Conservation (phyloP, 1,284 basidiomycete genomes). For the Agroathelia rolfsii region DNA sequence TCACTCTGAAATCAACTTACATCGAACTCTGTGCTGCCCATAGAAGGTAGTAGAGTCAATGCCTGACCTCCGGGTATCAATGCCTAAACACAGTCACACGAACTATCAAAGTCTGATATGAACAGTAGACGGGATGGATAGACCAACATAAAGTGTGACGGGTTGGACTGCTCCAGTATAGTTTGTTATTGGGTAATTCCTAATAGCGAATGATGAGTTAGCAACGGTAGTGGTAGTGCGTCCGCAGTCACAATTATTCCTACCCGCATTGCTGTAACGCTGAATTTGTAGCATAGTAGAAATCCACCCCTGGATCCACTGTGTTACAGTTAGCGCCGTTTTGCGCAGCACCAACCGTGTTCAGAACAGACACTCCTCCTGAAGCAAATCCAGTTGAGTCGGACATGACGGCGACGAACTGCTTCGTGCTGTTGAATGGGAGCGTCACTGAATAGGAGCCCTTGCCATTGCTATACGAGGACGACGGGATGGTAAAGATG, state of each 20-base stretch:
- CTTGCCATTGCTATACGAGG: constrained; percentile 41
- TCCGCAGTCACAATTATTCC: no score
- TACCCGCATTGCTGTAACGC: constrained; percentile 59
- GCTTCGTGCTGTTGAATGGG: constrained; percentile 26
- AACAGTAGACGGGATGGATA: constrained; percentile 5
- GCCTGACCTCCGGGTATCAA: constrained; percentile 54
- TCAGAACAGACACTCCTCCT: constrained; percentile 46
- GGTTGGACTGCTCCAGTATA: constrained; percentile 48
- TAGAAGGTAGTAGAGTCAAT: constrained; percentile 36
- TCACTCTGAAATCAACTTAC: no score
- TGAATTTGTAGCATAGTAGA: constrained; percentile 38
- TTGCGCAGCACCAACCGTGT: constrained; percentile 37
- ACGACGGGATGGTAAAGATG: constrained; percentile 47
- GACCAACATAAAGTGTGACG: constrained; percentile 24
- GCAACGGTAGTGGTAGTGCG: no score
- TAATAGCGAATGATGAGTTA: constrained; percentile 22
- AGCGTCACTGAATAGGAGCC: constrained; percentile 43
- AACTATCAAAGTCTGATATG: neutral
- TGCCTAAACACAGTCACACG: constrained; percentile 29
- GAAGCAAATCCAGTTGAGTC: constrained; percentile 59
- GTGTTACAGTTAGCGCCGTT: constrained; percentile 44
- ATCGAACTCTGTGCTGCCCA: constrained; percentile 31
- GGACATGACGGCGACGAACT: constrained; percentile 57
- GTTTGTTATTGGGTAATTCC: constrained; percentile 40
- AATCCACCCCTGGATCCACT: constrained; percentile 32